These are phyloP conservation scores for Stemphylium vesicarium DNA, from an alignment of 2,329 filamentous ascomycete species.

Conservation along the genomic window DNA sequence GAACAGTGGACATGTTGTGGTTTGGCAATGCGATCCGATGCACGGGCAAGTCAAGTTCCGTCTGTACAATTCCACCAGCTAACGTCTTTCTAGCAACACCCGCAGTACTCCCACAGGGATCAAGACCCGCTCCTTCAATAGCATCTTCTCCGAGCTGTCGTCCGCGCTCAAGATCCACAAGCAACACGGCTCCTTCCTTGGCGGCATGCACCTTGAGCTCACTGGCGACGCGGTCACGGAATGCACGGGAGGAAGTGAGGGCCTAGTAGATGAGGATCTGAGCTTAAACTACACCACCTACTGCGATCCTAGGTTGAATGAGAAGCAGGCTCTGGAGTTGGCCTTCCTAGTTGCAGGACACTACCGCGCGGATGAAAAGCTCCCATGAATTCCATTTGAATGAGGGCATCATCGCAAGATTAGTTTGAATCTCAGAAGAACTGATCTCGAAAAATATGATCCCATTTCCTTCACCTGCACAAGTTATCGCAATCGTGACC, in stretches of 20 bases:
- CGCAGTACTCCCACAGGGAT: constrained; percentile 73
- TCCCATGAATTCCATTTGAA: constrained; percentile 4
- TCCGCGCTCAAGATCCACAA: constrained; percentile 86
- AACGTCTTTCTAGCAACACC: constrained; percentile 57
- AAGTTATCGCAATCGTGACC: constrained; percentile 1
- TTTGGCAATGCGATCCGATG: constrained; percentile 99
- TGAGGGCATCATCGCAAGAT: too few species aligned
- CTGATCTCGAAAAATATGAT: neutral
- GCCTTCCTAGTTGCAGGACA: constrained; percentile 92
- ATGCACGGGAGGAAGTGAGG: constrained; percentile 89
- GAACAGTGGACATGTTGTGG: constrained; percentile 74
- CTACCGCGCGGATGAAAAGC: constrained; percentile 59
- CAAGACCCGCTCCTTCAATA: constrained; percentile 90
- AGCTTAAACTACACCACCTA: constrained; percentile 93
- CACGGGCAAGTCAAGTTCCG: constrained; percentile 66
- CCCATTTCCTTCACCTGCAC: neutral
- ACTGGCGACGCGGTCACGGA: constrained; percentile 97
- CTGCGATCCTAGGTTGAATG: constrained; percentile 93
- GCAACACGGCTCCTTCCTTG: constrained; percentile 82
- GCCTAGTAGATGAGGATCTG: constrained; percentile 84
- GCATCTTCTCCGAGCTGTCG: constrained; percentile 86
- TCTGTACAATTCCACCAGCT: constrained; percentile 5
- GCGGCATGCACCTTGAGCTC: constrained; percentile 92
- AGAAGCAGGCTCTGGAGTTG: constrained; percentile 95
- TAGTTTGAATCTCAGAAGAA: neutral